Evolutionary conservation across 2,329 filamentous ascomycete genomes (phyloP).

Genomic region (Orbilia oligospora): DNA sequence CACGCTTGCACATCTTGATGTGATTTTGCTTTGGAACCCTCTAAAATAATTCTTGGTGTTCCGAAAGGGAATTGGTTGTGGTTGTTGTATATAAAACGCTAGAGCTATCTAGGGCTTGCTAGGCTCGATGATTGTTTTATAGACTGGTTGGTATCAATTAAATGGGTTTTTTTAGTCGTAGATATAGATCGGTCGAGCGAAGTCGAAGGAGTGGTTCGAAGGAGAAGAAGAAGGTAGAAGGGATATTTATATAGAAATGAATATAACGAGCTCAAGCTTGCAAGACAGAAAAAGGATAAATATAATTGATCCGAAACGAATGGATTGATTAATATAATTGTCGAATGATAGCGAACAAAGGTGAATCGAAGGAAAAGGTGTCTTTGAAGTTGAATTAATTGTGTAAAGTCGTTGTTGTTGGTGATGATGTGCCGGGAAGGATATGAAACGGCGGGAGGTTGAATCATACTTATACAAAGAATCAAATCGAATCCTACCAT

Average conservation of each 20-base stretch:
- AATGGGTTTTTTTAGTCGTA: conserved; percentile 40
- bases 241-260: not conserved
- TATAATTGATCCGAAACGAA: conserved; percentile 47
- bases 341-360: conserved; percentile 46
- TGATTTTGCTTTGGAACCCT: conserved; percentile 47
- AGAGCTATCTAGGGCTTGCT: conserved; percentile 45
- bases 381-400: conserved; percentile 34
- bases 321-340: conserved; percentile 29
- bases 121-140: conserved; percentile 21
- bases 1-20: conserved; percentile 83
- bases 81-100: conserved; percentile 22
- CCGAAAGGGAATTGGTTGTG: conserved; percentile 10
- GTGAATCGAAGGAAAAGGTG: conserved; percentile 25
- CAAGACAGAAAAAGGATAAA: conserved; percentile 10
- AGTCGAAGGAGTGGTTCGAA: conserved; percentile 31
- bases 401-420: conserved; percentile 52
- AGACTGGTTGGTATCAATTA: conserved; percentile 25
- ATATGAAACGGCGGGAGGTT: conserved; percentile 58
- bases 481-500: conserved; percentile 53
- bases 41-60: conserved; percentile 13
- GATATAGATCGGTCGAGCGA: conserved; percentile 21
- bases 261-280: conserved; percentile 5
- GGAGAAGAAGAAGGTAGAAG: not conserved
- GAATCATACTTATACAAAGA: conserved; percentile 60
- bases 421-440: conserved; percentile 56